These are phyloP conservation scores for Penicillium sp. DNA, from an alignment of 2,329 filamentous ascomycete species.

Conservation along the genomic window DNA sequence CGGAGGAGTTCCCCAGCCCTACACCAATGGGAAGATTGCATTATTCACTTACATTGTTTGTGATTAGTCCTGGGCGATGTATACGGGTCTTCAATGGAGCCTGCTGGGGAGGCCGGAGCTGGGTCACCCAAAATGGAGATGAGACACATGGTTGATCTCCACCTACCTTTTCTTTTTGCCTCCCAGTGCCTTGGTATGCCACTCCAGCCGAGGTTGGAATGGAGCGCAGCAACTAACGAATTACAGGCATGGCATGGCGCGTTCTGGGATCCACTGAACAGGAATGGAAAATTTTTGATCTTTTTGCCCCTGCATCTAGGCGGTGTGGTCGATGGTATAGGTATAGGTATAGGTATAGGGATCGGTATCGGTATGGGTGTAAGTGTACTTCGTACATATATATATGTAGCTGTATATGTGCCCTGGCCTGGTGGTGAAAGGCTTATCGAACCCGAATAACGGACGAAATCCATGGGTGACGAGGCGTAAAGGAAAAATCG, in stretches of 20 bases:
- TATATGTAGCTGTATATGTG: background rate
- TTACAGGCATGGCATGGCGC: background rate
- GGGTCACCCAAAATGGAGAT: conserved; percentile 13
- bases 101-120: conserved; percentile 5
- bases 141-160: conserved; percentile 22
- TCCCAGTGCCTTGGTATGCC: conserved; percentile 16
- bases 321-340: background rate
- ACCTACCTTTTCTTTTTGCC: conserved; percentile 7
- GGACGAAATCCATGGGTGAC: background rate
- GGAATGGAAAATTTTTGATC: conserved; percentile 8
- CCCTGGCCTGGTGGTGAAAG: background rate
- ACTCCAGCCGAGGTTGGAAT: conserved; percentile 22
- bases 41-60: background rate
- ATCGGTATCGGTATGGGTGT: no score
- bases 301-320: background rate
- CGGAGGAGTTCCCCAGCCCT: conserved; percentile 1
- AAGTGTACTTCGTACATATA: no score
- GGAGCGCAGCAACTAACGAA: conserved; percentile 11
- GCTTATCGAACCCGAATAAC: conserved; percentile 1
- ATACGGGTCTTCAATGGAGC: background rate
- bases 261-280: conserved; percentile 6
- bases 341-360: background rate
- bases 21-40: background rate
- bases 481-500: conserved; percentile 8
- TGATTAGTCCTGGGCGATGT: background rate